Base-by-base conservation (phyloP, 1,284 basidiomycete species). In the Cutaneotrichosporon spelunceum region DNA sequence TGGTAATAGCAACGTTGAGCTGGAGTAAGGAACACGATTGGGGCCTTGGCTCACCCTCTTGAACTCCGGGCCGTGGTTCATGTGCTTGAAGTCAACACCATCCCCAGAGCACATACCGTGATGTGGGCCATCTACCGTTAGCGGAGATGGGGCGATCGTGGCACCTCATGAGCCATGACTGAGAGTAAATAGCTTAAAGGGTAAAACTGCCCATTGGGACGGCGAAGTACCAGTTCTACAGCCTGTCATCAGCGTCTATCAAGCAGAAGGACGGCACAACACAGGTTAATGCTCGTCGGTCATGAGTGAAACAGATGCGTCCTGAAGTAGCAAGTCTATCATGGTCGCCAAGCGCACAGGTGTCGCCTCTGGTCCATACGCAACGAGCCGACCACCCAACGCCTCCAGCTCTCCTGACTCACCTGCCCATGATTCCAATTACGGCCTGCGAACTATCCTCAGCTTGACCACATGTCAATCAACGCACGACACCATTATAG, bases 391-490 rank as follows among this genome's bases (percentile, higher is more conserved):
- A n/a, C n/a, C n/a, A n/a, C n/a, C n/a, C n/a, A n/a, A n/a, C n/a
- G n/a, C n/a, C n/a, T n/a, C n/a, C n/a, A n/a, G n/a, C n/a, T n/a
- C n/a, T n/a, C n/a, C n/a, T n/a, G 19, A 33, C 68, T 52, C 33
- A 78, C 73, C 61, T 80, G 78, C 6, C 80, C 80, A 57, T 78
- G 72, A 62, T 80, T 81, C 78, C 77, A 79, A 63, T 79, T 77
- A 19, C 76, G 60, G 0, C 79, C 79, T 0, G 76, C 78, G 53
- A 77, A 79, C 74, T 75, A 29, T 2, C 5, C 29, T 52, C 29
- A 63, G 61, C 52, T 55, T 11, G 10, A 21, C 26, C 19, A 19
- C 7, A 30, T 16, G 4, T 29, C 26, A 5, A n/a, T 23, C 4
- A 56, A 60, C 77, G 61, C 30, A 78, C 75, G 3, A 78, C 76